Evolutionary conservation across 2,329 filamentous ascomycete genomes (phyloP).

Genomic region (Trichophyton schoenleinii): DNA sequence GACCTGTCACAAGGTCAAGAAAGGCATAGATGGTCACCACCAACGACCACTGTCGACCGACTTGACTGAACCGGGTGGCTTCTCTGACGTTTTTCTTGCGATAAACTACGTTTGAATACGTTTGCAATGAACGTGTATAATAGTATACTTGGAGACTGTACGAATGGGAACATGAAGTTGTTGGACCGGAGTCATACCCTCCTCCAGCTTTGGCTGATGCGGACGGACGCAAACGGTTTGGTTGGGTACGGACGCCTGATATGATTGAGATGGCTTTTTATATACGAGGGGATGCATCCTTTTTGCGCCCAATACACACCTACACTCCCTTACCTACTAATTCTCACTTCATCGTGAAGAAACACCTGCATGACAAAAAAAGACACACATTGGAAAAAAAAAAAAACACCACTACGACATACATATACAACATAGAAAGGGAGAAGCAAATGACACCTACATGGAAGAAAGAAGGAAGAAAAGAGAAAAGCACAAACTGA

Average conservation of each 20-base stretch:
- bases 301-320: neutral
- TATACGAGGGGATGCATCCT: neutral
- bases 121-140: neutral
- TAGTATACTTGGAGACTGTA: neutral
- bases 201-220: neutral
- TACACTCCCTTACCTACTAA: neutral
- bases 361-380: neutral
- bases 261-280: constrained; percentile 4
- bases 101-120: neutral
- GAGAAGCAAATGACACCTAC: neutral
- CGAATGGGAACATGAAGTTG: neutral
- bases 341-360: neutral
- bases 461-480: neutral
- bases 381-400: neutral
- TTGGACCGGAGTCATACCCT: neutral
- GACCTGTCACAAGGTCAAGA: constrained; percentile 35
- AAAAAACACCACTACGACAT: neutral
- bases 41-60: no score
- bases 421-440: neutral
- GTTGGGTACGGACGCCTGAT: neutral
- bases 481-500: neutral
- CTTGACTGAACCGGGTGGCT: neutral
- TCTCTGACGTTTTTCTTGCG: neutral
- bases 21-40: constrained; percentile 29
- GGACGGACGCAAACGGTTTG: neutral